Evolutionary conservation across 768 basidiomycete species (phyloP), one percentile per base, ranked within the genome.

Genomic region (Agaricus bisporus): DNA sequence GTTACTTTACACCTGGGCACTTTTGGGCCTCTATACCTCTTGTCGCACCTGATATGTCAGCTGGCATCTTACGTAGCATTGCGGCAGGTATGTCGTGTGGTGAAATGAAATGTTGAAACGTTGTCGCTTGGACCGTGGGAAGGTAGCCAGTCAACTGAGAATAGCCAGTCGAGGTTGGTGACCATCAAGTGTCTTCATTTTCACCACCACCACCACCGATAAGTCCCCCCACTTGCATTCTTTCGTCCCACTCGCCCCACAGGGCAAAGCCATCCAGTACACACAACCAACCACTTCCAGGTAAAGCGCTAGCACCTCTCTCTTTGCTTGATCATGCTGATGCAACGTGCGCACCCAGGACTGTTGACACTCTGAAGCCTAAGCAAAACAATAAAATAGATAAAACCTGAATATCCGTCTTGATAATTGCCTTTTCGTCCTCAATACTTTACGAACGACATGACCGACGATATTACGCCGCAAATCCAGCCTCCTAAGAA

Each of bases 191-290:
- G 67, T 72, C 70, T 70, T 74, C 72, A 69, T 72, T 77, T 75
- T 71, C 66, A 69, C 70, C 66, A 68, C 68, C 66, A 68, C 68
- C 64, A 72, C 68, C 70, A 70, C 69, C 67, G 68, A 72, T 70
- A 73, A 68, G 60, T 63, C 63, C 68, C 43, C 64, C 64, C 64
- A 52, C 65, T 68, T 66, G 73, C 78, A 74, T 71, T 78, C 78
- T 64, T 77, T 79, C 75, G 67, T 68, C 83, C 76, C 88, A 90
- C 87, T 83, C 75, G 88, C 88, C 88, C 88, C 74, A 78, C 88
- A 87, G 86, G 88, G 88, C 87, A 89, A 83, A 87, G 80, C 81
- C 83, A 70, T 77, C 72, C 76, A 78, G 71, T 66, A 60, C 60
- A 65, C 61, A 68, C 66, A 67, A 72, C 71, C 62, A 47, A 58